Base-by-base conservation (phyloP, 2,329 filamentous ascomycete species). In the Fusarium drepaniforme region DNA sequence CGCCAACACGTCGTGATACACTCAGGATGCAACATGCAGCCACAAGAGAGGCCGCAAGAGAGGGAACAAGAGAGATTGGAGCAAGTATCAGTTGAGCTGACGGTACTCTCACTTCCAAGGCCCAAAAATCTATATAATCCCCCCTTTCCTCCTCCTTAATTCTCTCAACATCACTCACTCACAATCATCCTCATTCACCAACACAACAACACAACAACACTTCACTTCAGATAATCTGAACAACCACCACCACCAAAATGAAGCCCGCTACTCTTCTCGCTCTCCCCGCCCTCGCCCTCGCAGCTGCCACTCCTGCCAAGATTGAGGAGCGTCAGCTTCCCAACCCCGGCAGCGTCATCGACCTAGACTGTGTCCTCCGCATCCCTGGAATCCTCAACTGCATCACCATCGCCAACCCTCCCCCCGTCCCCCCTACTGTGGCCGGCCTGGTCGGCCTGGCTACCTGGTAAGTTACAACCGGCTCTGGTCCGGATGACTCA, bases 281-380 rank as follows among this genome's bases (percentile, higher is more conserved):
- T 56, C 57, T 73, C 8, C 70, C 70, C n/a, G 30, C 16, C 6
- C 25, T 73, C 3, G 68, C 68, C 40, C 30, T 73, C 16, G 65
- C 70, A 13, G 70, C 68, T 42, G 68, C 65, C 5, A 62, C 65
- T 40, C 68, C 42, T 15, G n/a, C 57, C 1, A 13, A 63, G 7
- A 12, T 72, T 5, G 35, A 72, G 64, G 35, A 65, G 37, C 49
- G 70, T 11, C 68, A 72, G 64, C 1, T 44, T 18, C n/a, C n/a
- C n/a, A n/a, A n/a, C n/a, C n/a, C n/a, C n/a, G n/a, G n/a, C n/a
- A 4, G 23, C 23, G 23, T 3, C 23, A 3, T 23, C 23, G 23
- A 23, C 23, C 23, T 23, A 4, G 23, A 3, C 3, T 23, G 23
- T 23, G 3, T 23, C 23, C 23, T 23, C 23, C 23, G n/a, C n/a